phyloP scores from a whole-genome alignment of 495 filamentous ascomycete genomes.

The Massariosphaeria phaeospora region DNA sequence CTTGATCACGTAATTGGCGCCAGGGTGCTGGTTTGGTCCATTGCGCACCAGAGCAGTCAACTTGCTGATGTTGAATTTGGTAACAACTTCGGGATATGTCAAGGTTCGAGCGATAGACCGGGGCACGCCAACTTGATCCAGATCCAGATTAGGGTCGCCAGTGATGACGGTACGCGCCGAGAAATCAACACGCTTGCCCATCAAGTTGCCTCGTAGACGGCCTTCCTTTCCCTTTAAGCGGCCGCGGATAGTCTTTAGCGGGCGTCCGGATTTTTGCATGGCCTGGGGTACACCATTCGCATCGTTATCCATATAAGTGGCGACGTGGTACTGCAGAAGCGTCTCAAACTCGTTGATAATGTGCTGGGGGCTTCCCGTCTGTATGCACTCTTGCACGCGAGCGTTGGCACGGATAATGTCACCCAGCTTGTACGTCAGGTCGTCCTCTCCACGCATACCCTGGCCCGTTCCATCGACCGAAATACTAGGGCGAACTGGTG shows the following conservation, averaged over 20 bases:
- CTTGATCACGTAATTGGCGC: slow-evolving; percentile 90
- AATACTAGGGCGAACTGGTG: slow-evolving; percentile 92
- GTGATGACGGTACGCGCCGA: slow-evolving; percentile 99
- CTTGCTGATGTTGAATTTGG: slow-evolving; percentile 93
- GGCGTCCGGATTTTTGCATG: slow-evolving; percentile 90
- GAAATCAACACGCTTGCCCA: slow-evolving; percentile 99
- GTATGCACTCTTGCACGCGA: slow-evolving; percentile 81
- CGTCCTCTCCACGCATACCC: slow-evolving; percentile 90
- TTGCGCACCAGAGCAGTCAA: slow-evolving; percentile 83
- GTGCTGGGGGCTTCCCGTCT: slow-evolving; percentile 84
- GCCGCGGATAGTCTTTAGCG: slow-evolving; percentile 91
- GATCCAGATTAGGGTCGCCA: slow-evolving; percentile 89
- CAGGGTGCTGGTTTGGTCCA: slow-evolving; percentile 89
- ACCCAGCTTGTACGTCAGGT: slow-evolving; percentile 96
- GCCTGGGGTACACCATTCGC: slow-evolving; percentile 95
- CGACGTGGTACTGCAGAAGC: slow-evolving; percentile 94
- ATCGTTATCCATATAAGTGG: slow-evolving; percentile 99
- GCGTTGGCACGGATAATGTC: slow-evolving; percentile 97
- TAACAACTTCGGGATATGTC: slow-evolving; percentile 96
- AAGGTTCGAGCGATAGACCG: slow-evolving; percentile 80
- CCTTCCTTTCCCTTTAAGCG: slow-evolving; percentile 98
- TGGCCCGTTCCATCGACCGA: slow-evolving; percentile 84
- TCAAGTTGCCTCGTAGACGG: slow-evolving; percentile 92
- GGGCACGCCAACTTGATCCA: slow-evolving; percentile 95
- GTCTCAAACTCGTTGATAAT: slow-evolving; percentile 83